Evolutionary conservation across 331 rosid genomes (phyloP).

Genomic region (Dryas integrifolia): DNA sequence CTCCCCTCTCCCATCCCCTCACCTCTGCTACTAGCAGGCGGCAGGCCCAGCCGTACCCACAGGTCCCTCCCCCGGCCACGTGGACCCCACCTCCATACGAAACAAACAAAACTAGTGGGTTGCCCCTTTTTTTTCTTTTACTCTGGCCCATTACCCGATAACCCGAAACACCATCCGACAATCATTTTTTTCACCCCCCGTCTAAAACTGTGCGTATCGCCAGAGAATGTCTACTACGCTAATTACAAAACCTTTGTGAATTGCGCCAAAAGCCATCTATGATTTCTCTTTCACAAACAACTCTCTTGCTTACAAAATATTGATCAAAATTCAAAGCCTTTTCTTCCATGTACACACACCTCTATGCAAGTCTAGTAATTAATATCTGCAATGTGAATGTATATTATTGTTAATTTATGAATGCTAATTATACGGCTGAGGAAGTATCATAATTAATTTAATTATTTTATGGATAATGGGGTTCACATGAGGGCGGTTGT

Average conservation of each 20-base stretch:
- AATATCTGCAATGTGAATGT: too few species aligned
- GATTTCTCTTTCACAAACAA: too few species aligned
- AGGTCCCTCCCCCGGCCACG: slow-evolving; percentile 1
- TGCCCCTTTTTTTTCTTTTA: not conserved
- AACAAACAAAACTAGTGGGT: not conserved
- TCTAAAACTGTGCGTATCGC: slow-evolving; percentile 3
- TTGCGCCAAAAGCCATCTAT: too few species aligned
- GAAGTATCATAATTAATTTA: not conserved
- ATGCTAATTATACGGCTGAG: not conserved
- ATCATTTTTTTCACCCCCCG: slow-evolving; percentile 13
- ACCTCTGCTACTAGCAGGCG: not conserved
- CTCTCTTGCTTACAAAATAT: too few species aligned
- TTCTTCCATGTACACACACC: not conserved
- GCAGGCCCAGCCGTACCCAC: not conserved
- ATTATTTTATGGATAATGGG: not conserved
- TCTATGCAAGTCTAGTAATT: not conserved
- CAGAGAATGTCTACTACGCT: slow-evolving; percentile 30
- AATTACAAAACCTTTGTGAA: not conserved
- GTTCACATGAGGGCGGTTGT: not conserved
- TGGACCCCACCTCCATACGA: slow-evolving; percentile 16
- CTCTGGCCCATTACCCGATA: not conserved
- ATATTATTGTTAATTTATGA: not conserved
- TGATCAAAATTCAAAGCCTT: not conserved
- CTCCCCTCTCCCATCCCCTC: slow-evolving; percentile 2
- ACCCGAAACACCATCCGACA: slow-evolving; percentile 23